These are phyloP conservation scores for Triticum dicoccoides DNA, from an alignment of 176 grass and related monocot genomes.

Conservation along the genomic window DNA sequence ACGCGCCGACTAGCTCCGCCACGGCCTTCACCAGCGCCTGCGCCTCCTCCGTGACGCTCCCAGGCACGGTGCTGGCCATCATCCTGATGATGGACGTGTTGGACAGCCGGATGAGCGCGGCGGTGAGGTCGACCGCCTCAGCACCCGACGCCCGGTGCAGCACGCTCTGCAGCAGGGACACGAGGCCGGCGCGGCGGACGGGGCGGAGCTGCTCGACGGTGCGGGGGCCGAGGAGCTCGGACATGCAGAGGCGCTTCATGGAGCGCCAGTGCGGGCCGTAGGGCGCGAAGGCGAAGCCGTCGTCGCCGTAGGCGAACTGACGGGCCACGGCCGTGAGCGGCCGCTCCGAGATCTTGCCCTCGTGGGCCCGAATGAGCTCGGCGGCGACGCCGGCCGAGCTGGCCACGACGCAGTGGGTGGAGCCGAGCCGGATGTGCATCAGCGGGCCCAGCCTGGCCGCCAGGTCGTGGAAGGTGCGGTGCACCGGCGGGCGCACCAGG, in stretches of 20 bases:
- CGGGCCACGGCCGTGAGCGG: constrained; percentile 38
- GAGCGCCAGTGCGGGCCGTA: constrained; percentile 72
- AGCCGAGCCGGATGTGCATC: constrained; percentile 47
- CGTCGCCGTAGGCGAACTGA: constrained; percentile 52
- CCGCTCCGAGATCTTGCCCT: constrained; percentile 57
- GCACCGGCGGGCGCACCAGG: constrained; percentile 52
- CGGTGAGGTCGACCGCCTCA: constrained; percentile 39
- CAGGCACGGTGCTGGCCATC: constrained; percentile 39
- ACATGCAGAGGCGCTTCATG: constrained; percentile 75
- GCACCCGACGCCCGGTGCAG: too few relatives aligned
- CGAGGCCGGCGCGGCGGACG: constrained; percentile 42
- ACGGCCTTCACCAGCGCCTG: constrained; percentile 52
- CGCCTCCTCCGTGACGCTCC: constrained; percentile 36
- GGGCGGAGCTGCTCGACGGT: constrained; percentile 62
- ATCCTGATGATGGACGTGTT: constrained; percentile 57
- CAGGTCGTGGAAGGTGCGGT: constrained; percentile 53
- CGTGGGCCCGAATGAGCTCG: constrained; percentile 50
- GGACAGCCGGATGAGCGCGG: constrained; percentile 49
- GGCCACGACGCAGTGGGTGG: constrained; percentile 50
- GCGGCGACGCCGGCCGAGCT: constrained; percentile 32
- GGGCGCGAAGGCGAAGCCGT: constrained; percentile 66
- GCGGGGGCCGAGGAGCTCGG: constrained; percentile 63
- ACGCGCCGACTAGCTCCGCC: constrained; percentile 54
- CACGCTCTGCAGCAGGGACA: constrained; percentile 5
- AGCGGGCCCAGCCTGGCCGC: constrained; percentile 32